phyloP scores from a whole-genome alignment of 768 basidiomycete species.

The Lyophyllum shimeji region DNA sequence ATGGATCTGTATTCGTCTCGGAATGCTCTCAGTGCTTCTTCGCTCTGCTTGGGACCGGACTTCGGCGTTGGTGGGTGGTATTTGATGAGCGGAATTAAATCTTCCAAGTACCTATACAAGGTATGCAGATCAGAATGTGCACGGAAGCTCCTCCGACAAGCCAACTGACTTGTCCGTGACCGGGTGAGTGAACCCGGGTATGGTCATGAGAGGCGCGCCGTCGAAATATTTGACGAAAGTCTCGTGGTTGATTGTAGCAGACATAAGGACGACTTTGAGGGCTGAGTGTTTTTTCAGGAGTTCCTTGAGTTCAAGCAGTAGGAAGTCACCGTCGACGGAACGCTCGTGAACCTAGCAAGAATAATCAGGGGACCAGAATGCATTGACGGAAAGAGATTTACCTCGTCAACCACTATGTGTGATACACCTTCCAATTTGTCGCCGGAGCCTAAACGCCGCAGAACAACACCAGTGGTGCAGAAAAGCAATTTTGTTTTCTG shows the following conservation, averaged over 20 bases:
- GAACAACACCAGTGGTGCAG: constrained; percentile 92
- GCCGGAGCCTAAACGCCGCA: constrained; percentile 73
- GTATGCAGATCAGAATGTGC: not conserved
- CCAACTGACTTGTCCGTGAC: constrained; percentile 66
- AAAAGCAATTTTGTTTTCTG: constrained; percentile 77
- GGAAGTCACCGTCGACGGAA: constrained; percentile 86
- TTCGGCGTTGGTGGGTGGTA: constrained; percentile 48
- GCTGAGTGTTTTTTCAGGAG: constrained; percentile 59
- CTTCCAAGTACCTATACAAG: constrained; percentile 72
- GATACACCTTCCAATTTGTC: constrained; percentile 70
- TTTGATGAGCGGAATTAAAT: constrained; percentile 57
- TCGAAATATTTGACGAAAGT: constrained; percentile 83
- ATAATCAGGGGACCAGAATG: not conserved
- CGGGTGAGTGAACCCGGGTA: constrained; percentile 81
- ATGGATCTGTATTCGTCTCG: constrained; percentile 47
- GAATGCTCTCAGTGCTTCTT: constrained; percentile 45
- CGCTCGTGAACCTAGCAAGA: constrained; percentile 81
- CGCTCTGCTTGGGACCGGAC: constrained; percentile 36
- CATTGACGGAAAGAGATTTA: constrained; percentile 24
- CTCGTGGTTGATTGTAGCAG: constrained; percentile 91
- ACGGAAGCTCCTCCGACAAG: not conserved
- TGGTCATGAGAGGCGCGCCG: constrained; percentile 76
- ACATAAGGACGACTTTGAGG: constrained; percentile 88
- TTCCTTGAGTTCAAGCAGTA: constrained; percentile 82
- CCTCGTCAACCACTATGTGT: constrained; percentile 92